A percentile compares a stretch with the other conserved stretches of the same genome.
phyloP scores from a whole-genome alignment of 2,329 filamentous ascomycete genomes.

The Alternaria triticina region DNA sequence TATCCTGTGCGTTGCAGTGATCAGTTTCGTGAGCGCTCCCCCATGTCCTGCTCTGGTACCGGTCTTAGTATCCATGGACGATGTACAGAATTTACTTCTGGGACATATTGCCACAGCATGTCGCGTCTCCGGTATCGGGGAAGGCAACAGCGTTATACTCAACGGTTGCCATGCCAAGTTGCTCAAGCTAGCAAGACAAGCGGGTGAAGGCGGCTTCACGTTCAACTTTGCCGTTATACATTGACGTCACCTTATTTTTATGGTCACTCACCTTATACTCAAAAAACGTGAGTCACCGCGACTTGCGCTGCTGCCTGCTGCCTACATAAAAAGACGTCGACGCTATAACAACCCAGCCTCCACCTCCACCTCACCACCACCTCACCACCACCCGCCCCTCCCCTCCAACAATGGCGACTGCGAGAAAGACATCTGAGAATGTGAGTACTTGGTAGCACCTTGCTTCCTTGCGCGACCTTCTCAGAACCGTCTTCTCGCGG shows the following conservation, averaged over 20 bases:
- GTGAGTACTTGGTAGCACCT: background rate
- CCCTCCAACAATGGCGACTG: background rate
- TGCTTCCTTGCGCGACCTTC: background rate
- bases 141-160: background rate
- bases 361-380: background rate
- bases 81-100: background rate
- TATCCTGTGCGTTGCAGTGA: no score
- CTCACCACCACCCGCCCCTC: background rate
- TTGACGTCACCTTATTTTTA: background rate
- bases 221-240: background rate
- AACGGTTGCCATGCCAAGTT: background rate
- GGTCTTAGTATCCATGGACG: background rate
- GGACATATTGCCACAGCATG: background rate
- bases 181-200: background rate
- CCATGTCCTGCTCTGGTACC: background rate
- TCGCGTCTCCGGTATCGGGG: background rate
- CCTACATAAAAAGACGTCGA: background rate
- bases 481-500: background rate
- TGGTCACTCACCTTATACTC: background rate
- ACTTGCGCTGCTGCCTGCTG: background rate
- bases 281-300: background rate
- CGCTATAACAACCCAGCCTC: background rate
- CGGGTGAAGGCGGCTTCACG: background rate
- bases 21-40: background rate
- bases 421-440: background rate